Percentiles rank a stretch among this genome's conserved stretches.
Conservation (phyloP, 2,329 filamentous ascomycete species). For the Teratosphaeria nubilosa region DNA sequence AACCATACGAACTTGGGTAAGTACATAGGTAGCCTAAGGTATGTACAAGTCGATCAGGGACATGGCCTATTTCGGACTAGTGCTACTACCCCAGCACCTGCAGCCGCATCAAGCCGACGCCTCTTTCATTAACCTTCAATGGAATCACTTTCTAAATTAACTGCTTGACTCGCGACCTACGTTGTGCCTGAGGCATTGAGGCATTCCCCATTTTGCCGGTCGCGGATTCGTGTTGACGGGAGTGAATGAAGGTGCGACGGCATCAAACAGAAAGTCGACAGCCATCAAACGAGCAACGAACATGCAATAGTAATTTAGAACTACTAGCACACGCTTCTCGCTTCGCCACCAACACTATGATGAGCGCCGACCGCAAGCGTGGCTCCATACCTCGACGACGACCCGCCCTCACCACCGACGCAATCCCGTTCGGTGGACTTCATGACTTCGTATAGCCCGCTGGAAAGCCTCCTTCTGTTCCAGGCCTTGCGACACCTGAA, state of each 20-base stretch:
- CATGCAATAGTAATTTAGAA: background rate
- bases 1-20: too few relatives aligned
- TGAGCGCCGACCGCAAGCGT: background rate
- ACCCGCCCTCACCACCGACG: too few relatives aligned
- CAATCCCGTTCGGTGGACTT: too few relatives aligned
- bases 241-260: too few relatives aligned
- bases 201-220: background rate
- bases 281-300: background rate
- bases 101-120: too few relatives aligned
- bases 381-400: conserved; percentile 2
- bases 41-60: too few relatives aligned
- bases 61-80: too few relatives aligned
- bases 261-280: background rate
- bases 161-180: too few relatives aligned
- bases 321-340: background rate
- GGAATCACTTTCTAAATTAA: too few relatives aligned
- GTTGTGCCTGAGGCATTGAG: background rate
- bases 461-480: conserved; percentile 79
- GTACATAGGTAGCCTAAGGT: too few relatives aligned
- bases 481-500: conserved; percentile 64
- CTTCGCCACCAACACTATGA: background rate
- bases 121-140: too few relatives aligned
- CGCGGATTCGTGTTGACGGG: background rate
- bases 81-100: too few relatives aligned
- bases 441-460: conserved; percentile 60